These are phyloP conservation scores for Lobulomyces angularis DNA, from an alignment of 192 early-diverging fungal species.

Conservation along the genomic window DNA sequence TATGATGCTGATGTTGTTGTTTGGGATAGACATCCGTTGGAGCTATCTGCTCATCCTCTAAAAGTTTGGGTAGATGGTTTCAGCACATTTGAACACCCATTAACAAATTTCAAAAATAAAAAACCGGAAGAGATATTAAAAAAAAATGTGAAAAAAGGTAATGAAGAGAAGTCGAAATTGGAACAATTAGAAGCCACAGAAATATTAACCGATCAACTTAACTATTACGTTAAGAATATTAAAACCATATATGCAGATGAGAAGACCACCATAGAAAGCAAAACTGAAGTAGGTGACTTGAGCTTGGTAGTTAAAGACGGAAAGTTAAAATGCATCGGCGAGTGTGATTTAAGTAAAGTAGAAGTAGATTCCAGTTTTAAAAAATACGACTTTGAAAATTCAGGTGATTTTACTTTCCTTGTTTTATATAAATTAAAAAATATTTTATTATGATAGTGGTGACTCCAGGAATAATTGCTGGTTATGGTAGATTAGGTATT, in stretches of 20 bases:
- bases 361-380: no score
- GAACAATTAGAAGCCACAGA: not conserved
- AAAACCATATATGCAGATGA: slow-evolving; percentile 22
- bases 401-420: slow-evolving; percentile 21
- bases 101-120: no score
- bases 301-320: slow-evolving; percentile 42
- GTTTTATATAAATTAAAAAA: slow-evolving; percentile 13
- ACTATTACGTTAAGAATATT: slow-evolving; percentile 28
- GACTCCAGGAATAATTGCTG: slow-evolving; percentile 4
- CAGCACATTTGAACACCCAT: slow-evolving; percentile 33
- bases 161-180: not conserved
- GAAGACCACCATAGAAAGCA: slow-evolving; percentile 7
- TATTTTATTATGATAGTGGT: slow-evolving; percentile 1
- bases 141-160: not conserved
- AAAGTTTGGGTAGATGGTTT: slow-evolving; percentile 65
- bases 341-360: slow-evolving; percentile 15
- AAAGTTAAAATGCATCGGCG: slow-evolving; percentile 34
- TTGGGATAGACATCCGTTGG: slow-evolving; percentile 59
- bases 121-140: slow-evolving; percentile 1
- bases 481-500: slow-evolving; percentile 43
- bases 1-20: slow-evolving; percentile 74
- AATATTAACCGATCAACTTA: not conserved
- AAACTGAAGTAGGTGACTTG: slow-evolving; percentile 18
- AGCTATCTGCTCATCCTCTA: slow-evolving; percentile 57
- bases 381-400: no score